These are phyloP conservation scores for Penicillium fimorum DNA, from an alignment of 495 filamentous ascomycete species.

Conservation along the genomic window DNA sequence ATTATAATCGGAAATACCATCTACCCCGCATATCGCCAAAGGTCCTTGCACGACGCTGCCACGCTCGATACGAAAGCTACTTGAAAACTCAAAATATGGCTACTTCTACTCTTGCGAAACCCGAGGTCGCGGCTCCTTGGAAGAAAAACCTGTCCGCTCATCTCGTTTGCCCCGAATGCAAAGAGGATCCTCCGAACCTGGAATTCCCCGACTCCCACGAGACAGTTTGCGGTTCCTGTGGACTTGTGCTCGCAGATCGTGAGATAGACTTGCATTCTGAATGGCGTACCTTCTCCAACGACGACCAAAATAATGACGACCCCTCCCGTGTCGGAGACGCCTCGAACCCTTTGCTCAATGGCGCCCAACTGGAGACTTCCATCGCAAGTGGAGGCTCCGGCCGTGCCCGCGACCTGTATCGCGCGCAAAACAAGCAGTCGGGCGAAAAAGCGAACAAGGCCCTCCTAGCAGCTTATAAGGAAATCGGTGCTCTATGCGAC, in stretches of 20 bases:
- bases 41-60: slow-evolving; percentile 40
- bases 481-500: slow-evolving; percentile 86
- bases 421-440: slow-evolving; percentile 81
- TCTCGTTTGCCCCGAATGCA: slow-evolving; percentile 84
- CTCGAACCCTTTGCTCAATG: slow-evolving; percentile 81
- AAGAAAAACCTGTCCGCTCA: slow-evolving; percentile 79
- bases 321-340: slow-evolving; percentile 96
- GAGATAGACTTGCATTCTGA: slow-evolving; percentile 94
- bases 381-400: slow-evolving; percentile 80
- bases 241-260: slow-evolving; percentile 84
- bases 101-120: slow-evolving; percentile 23
- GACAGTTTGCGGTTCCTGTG: slow-evolving; percentile 88
- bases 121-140: slow-evolving; percentile 46
- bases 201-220: slow-evolving; percentile 92
- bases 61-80: slow-evolving; percentile 21
- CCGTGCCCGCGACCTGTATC: slow-evolving; percentile 72
- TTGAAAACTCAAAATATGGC: slow-evolving; percentile 41
- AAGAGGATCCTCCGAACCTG: slow-evolving; percentile 86
- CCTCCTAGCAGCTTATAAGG: slow-evolving; percentile 78
- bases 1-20: slow-evolving; percentile 48
- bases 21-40: slow-evolving; percentile 39
- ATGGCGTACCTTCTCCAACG: slow-evolving; percentile 98
- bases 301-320: slow-evolving; percentile 93
- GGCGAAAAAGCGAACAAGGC: slow-evolving; percentile 83
- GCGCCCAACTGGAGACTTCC: slow-evolving; percentile 85